Percentiles rank a stretch among this genome's conserved stretches.
phyloP scores from a whole-genome alignment of 2,329 filamentous ascomycete species.

The Didymella glomerata region DNA sequence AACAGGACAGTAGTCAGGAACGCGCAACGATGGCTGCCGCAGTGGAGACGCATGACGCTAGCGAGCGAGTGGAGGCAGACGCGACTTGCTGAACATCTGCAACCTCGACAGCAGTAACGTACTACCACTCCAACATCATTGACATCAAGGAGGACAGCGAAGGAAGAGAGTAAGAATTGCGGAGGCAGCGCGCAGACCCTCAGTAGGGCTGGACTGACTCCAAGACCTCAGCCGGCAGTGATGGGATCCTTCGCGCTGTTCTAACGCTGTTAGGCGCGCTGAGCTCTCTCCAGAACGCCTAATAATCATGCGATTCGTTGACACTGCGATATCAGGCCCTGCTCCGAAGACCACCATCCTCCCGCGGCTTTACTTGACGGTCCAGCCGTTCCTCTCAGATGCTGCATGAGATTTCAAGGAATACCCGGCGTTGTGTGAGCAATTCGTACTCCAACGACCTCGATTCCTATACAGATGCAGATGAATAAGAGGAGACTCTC shows the following conservation, averaged over 20 bases:
- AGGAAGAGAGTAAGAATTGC: background rate
- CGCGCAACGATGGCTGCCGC: constrained; percentile 30
- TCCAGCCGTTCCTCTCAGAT: constrained; percentile 4
- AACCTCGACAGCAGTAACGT: constrained; percentile 9
- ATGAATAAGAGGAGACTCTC: background rate
- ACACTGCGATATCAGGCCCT: constrained; percentile 2
- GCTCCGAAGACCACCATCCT: constrained; percentile 14
- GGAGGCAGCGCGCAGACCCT: constrained; percentile 4
- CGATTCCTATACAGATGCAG: background rate
- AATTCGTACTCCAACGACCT: background rate
- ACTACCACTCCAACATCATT: constrained; percentile 16
- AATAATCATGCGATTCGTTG: constrained; percentile 14
- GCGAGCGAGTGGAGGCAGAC: constrained; percentile 11
- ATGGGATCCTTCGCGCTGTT: constrained; percentile 16
- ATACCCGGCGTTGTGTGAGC: constrained; percentile 3
- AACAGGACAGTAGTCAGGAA: constrained; percentile 25
- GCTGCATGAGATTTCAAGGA: background rate
- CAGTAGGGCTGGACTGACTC: constrained; percentile 13
- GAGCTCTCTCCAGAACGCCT: constrained; percentile 1
- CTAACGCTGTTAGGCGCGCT: constrained; percentile 30
- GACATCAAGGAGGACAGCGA: background rate
- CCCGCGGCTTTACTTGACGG: constrained; percentile 12
- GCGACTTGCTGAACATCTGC: constrained; percentile 16
- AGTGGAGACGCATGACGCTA: constrained; percentile 6
- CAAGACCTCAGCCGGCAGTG: constrained; percentile 14